phyloP scores from a whole-genome alignment of 2,329 filamentous ascomycete genomes.

The Claviceps maximensis region DNA sequence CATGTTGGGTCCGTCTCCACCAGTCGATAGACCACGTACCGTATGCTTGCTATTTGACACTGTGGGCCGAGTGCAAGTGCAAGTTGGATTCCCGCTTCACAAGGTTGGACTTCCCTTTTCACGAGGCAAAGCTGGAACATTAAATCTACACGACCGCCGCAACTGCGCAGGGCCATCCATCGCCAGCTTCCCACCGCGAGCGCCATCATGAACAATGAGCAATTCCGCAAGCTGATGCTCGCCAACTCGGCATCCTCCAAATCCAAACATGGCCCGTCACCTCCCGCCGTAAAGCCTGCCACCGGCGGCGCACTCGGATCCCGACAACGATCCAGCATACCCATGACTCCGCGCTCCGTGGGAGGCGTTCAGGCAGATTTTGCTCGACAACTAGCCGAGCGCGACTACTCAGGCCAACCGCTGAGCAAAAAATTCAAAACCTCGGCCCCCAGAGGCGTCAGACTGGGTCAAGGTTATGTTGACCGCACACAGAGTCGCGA shows the following conservation, averaged over 20 bases:
- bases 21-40: neutral
- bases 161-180: neutral
- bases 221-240: conserved; percentile 72
- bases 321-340: conserved; percentile 65
- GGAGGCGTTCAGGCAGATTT: conserved; percentile 50
- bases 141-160: too few relatives aligned
- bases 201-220: conserved; percentile 75
- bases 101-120: too few relatives aligned
- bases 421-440: conserved; percentile 64
- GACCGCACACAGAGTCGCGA: conserved; percentile 62
- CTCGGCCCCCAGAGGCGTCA: conserved; percentile 69
- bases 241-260: conserved; percentile 27
- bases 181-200: neutral
- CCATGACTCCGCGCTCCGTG: conserved; percentile 84
- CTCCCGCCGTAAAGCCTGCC: conserved; percentile 14
- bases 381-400: conserved; percentile 70
- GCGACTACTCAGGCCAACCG: conserved; percentile 40
- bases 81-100: neutral
- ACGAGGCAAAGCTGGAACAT: neutral
- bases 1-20: neutral
- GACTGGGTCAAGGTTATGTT: conserved; percentile 65
- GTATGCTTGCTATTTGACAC: neutral
- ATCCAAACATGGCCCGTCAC: conserved; percentile 33
- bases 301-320: conserved; percentile 52
- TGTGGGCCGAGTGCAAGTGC: neutral